These are phyloP conservation scores for Scedosporium minutisporum DNA, from an alignment of 2,329 filamentous ascomycete genomes.

Conservation along the genomic window DNA sequence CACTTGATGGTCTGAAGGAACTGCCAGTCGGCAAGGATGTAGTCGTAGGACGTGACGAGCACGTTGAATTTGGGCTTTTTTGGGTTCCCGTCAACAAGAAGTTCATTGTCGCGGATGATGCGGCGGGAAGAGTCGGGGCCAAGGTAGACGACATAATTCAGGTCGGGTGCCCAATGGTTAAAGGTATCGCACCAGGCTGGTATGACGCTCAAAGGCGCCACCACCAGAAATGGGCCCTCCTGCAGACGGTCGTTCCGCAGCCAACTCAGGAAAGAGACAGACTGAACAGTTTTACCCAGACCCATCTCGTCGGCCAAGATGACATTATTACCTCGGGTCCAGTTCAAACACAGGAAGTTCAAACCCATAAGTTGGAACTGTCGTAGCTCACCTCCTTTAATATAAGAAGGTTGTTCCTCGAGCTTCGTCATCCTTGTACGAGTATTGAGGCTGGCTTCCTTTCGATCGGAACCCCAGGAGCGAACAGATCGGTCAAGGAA, in stretches of 20 bases:
- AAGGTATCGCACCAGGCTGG: slow-evolving; percentile 98
- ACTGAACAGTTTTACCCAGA: slow-evolving; percentile 95
- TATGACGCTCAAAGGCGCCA: slow-evolving; percentile 95
- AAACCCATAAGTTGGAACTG: slow-evolving; percentile 90
- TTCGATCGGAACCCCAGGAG: slow-evolving; percentile 69
- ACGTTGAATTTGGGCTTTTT: slow-evolving; percentile 94
- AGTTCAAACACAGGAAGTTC: slow-evolving; percentile 94
- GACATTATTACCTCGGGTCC: slow-evolving; percentile 88
- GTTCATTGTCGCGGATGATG: slow-evolving; percentile 83
- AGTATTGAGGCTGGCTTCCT: slow-evolving; percentile 66
- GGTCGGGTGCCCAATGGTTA: slow-evolving; percentile 86
- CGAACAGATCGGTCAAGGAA: slow-evolving; percentile 77
- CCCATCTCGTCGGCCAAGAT: slow-evolving; percentile 99
- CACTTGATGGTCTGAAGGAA: slow-evolving; percentile 89
- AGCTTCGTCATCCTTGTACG: slow-evolving; percentile 65
- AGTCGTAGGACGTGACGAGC: slow-evolving; percentile 96
- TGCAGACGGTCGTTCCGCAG: slow-evolving; percentile 80
- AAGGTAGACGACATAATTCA: slow-evolving; percentile 96
- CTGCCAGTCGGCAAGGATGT: slow-evolving; percentile 75
- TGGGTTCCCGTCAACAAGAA: slow-evolving; percentile 76
- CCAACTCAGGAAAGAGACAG: slow-evolving; percentile 95
- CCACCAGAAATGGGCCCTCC: slow-evolving; percentile 90
- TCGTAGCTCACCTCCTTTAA: slow-evolving; percentile 74
- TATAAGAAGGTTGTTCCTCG: slow-evolving; percentile 74
- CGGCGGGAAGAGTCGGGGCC: slow-evolving; percentile 78